Conservation (phyloP, 305 asterid species). For the Fraxinus nigra region DNA sequence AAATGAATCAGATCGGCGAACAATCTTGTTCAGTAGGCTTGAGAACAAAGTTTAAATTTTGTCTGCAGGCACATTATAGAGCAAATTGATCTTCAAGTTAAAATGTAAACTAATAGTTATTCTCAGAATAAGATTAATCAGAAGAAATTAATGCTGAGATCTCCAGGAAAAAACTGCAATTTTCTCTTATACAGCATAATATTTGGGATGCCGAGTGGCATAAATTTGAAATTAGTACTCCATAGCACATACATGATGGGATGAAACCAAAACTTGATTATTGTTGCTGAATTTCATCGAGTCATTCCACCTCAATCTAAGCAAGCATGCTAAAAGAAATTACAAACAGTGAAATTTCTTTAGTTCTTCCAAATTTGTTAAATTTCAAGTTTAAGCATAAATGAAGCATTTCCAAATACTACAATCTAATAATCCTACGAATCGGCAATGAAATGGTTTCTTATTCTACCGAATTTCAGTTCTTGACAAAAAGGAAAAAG, state of each 20-base stretch:
- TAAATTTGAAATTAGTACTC: neutral
- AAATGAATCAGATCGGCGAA: neutral
- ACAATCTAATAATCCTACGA: neutral
- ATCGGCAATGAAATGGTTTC: neutral
- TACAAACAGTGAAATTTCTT: neutral
- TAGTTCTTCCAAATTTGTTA: neutral
- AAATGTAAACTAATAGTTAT: neutral
- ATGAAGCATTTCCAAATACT: slow-evolving; percentile 5
- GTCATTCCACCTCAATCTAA: neutral
- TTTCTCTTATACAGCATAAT: neutral
- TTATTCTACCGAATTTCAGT: neutral
- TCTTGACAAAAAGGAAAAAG: neutral
- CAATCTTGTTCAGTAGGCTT: neutral
- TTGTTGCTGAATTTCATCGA: neutral
- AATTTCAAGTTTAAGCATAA: neutral
- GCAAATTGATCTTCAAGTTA: neutral
- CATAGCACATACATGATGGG: neutral
- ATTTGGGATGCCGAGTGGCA: neutral
- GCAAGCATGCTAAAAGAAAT: neutral
- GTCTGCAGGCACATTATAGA: neutral
- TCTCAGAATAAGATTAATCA: neutral
- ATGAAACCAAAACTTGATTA: neutral
- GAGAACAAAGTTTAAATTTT: neutral
- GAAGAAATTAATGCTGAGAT: neutral
- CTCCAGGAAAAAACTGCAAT: neutral